A percentile compares a stretch with the other conserved stretches of the same genome.
These are phyloP conservation scores for Puya raimondii DNA, from an alignment of 176 grass and related monocot genomes.

Conservation along the genomic window DNA sequence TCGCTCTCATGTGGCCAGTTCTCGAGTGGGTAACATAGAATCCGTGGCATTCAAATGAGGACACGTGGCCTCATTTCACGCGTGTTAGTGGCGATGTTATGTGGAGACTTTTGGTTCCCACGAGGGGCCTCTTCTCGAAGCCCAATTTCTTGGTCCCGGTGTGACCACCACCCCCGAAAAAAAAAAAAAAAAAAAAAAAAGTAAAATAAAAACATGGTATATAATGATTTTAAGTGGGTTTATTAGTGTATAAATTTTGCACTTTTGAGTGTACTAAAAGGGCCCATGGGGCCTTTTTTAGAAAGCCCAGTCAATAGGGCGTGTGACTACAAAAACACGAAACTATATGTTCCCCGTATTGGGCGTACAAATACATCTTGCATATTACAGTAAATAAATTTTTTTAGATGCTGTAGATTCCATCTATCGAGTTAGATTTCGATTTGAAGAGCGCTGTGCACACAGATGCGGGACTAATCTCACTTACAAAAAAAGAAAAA, in stretches of 20 bases:
- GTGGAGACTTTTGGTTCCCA: conserved; percentile 14
- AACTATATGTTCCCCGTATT: too few relatives aligned
- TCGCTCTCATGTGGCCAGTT: conserved; percentile 5
- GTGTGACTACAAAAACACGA: too few relatives aligned
- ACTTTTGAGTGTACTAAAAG: background rate
- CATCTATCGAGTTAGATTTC: too few relatives aligned
- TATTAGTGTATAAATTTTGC: conserved; percentile 1
- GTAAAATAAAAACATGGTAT: conserved; percentile 1
- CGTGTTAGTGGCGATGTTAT: background rate
- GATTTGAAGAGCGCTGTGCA: too few relatives aligned
- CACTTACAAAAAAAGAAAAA: too few relatives aligned
- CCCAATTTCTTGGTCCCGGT: conserved; percentile 23
- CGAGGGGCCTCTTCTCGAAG: conserved; percentile 31
- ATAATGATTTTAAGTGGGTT: background rate
- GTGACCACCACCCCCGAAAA: background rate
- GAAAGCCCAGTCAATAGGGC: background rate
- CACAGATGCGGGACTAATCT: too few relatives aligned
- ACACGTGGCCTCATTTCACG: conserved; percentile 2
- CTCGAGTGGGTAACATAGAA: conserved; percentile 17
- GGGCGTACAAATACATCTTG: too few relatives aligned
- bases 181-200: conserved; percentile 4
- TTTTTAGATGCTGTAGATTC: too few relatives aligned
- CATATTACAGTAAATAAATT: too few relatives aligned
- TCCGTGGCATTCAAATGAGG: background rate
- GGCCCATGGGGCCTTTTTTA: background rate